A percentile compares a stretch with the other conserved stretches of the same genome.
These are phyloP conservation scores for Fusarium sp. DNA, from an alignment of 2,329 filamentous ascomycete species.

Conservation along the genomic window DNA sequence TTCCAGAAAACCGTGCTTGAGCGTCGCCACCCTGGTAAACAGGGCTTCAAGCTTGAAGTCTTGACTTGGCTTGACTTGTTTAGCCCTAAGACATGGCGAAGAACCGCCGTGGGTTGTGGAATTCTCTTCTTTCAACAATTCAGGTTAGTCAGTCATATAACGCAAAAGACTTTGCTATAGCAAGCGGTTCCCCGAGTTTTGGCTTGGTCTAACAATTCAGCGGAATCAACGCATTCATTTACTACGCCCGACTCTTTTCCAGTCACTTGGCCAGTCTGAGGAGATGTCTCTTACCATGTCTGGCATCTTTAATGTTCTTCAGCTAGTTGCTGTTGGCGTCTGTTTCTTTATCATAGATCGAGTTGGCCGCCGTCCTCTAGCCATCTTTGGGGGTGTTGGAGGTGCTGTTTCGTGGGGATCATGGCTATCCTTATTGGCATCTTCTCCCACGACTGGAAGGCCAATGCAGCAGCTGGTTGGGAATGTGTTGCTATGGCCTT, in stretches of 20 bases:
- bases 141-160: too few species aligned
- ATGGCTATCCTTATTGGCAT: conserved; percentile 61
- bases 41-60: conserved; percentile 44
- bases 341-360: conserved; percentile 24
- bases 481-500: background rate
- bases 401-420: conserved; percentile 54
- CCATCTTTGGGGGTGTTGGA: conserved; percentile 50
- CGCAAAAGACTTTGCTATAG: too few species aligned
- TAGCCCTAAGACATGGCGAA: conserved; percentile 58
- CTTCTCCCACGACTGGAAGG: background rate
- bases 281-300: conserved; percentile 50
- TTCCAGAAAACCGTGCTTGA: conserved; percentile 57
- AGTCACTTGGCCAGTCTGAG: conserved; percentile 47
- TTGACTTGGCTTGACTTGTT: conserved; percentile 59
- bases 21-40: conserved; percentile 1
- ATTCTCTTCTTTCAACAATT: conserved; percentile 60
- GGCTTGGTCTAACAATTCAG: conserved; percentile 45
- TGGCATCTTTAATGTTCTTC: conserved; percentile 52
- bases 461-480: background rate
- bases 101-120: conserved; percentile 53
- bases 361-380: conserved; percentile 38
- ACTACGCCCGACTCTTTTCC: conserved; percentile 49
- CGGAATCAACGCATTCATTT: conserved; percentile 55
- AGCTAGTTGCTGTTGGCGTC: conserved; percentile 52
- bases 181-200: too few species aligned